Evolutionary conservation across 805 yeast genomes (phyloP), one percentile per base, ranked within the genome.

Genomic region (Vanderwaltozyma yarrowii): DNA sequence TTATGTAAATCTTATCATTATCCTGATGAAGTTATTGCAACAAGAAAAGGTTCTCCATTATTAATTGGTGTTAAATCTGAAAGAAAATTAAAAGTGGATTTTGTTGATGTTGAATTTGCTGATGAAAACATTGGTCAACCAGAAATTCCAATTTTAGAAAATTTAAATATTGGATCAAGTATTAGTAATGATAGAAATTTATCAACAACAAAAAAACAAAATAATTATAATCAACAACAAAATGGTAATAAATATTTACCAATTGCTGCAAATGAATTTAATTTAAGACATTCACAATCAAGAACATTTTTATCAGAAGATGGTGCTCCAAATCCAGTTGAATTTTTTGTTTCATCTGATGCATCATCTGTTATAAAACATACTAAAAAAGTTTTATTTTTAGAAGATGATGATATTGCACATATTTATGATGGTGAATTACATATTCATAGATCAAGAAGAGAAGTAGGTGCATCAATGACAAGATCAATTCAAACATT

Each of bases 321-420:
- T 54, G 94, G 94, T 38, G 66, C 76, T 51, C 95, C 95, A 52
- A 81, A 76, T 70, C 95, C 97, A 35, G 83, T 89, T 36, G 98
- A 92, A 67, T 89, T 89, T 62, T 92, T 87, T 67, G 72, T 92
- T 45, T 87, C 96, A 12, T 87, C 96, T 19, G 99, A 92, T 67
- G 95, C 98, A 27, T 83, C 97, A 13, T 88, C 98, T 17, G 95
- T 92, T 35, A 73, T 92, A 40, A 89, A 88, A 65, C 95, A 92
- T 68, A 92, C 99, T 54, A 92, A 88, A 67, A 92, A 92, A 67
- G 98, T 92, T 23, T 71, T 92, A 53, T 89, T 84, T 66, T 73
- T 92, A 56, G 97, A 92, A 67, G 99, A 92, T 64, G 96, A 92
- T 59, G 99, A 92, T 66, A 87, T 92, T 62, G 99, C 96, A 29